Evolutionary conservation across 495 filamentous ascomycete genomes (phyloP).

Genomic region (Bathelium albidoporum): DNA sequence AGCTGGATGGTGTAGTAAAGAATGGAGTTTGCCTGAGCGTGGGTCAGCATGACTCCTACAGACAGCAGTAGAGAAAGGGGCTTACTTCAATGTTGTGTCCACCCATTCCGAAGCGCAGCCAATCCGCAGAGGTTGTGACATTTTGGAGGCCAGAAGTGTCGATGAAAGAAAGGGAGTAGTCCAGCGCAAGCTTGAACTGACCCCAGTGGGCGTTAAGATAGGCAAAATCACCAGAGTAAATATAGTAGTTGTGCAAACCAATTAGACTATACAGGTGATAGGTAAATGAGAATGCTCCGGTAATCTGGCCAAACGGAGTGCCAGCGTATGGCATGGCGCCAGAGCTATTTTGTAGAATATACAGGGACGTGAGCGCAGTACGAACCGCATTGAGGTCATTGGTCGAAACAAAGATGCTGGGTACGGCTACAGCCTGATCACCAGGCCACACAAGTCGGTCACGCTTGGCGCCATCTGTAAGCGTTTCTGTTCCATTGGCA

Average conservation of each 20-base stretch:
- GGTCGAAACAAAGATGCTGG: constrained; percentile 37
- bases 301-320: constrained; percentile 10
- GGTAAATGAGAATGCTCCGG: constrained; percentile 18
- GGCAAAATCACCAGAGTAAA: constrained; percentile 22
- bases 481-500: constrained; percentile 35
- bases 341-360: constrained; percentile 32
- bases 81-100: constrained; percentile 41
- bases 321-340: constrained; percentile 28
- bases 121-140: constrained; percentile 24
- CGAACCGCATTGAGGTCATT: constrained; percentile 36
- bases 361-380: constrained; percentile 39
- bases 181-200: constrained; percentile 20
- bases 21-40: constrained; percentile 22
- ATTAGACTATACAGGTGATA: constrained; percentile 31
- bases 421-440: constrained; percentile 36
- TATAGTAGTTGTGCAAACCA: constrained; percentile 27
- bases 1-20: constrained; percentile 28
- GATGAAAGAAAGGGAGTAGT: constrained; percentile 22
- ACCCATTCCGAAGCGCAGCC: constrained; percentile 38
- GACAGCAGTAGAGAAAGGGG: background rate
- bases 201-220: constrained; percentile 21
- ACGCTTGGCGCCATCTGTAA: constrained; percentile 45
- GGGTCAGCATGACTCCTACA: no score
- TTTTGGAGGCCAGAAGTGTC: constrained; percentile 30
- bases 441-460: constrained; percentile 47